Evolutionary conservation across 2,329 filamentous ascomycete genomes (phyloP).

Genomic region (Calycina herbarum): DNA sequence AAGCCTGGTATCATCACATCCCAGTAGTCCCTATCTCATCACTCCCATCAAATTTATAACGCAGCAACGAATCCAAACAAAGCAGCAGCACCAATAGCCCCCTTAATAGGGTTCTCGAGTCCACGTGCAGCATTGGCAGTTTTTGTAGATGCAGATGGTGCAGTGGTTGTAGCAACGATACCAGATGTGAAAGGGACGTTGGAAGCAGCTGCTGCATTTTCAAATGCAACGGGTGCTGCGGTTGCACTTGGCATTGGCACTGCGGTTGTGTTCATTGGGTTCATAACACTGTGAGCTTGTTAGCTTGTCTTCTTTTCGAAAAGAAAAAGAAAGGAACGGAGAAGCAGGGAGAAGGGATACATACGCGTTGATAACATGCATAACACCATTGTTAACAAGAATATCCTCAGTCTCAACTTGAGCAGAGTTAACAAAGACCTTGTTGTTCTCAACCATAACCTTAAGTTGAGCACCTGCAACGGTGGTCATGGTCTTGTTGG

Average conservation of each 20-base stretch:
- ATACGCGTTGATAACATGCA: slow-evolving; percentile 39
- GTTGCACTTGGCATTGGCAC: slow-evolving; percentile 16
- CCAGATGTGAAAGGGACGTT: slow-evolving; percentile 18
- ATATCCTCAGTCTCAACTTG: slow-evolving; percentile 39
- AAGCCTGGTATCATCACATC: background rate
- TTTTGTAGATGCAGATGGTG: slow-evolving; percentile 20
- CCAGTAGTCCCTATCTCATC: background rate
- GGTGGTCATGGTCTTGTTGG: slow-evolving; percentile 37
- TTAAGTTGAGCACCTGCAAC: slow-evolving; percentile 31
- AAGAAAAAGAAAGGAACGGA: background rate
- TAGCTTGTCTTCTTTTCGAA: background rate
- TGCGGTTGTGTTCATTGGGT: slow-evolving; percentile 22
- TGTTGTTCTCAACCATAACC: slow-evolving; percentile 35
- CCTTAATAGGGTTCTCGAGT: slow-evolving; percentile 4
- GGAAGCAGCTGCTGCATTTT: slow-evolving; percentile 5
- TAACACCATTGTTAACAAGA: slow-evolving; percentile 37
- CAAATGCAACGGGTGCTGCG: slow-evolving; percentile 17
- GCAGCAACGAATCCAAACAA: slow-evolving; percentile 14
- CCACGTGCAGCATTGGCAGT: slow-evolving; percentile 11
- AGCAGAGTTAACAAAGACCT: slow-evolving; percentile 42
- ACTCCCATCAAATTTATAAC: background rate
- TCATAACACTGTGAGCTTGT: slow-evolving; percentile 17
- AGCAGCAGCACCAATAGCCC: slow-evolving; percentile 14
- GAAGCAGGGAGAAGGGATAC: background rate
- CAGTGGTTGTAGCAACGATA: slow-evolving; percentile 17